phyloP scores from a whole-genome alignment of 805 yeast genomes.

The Candida andamanensis region DNA sequence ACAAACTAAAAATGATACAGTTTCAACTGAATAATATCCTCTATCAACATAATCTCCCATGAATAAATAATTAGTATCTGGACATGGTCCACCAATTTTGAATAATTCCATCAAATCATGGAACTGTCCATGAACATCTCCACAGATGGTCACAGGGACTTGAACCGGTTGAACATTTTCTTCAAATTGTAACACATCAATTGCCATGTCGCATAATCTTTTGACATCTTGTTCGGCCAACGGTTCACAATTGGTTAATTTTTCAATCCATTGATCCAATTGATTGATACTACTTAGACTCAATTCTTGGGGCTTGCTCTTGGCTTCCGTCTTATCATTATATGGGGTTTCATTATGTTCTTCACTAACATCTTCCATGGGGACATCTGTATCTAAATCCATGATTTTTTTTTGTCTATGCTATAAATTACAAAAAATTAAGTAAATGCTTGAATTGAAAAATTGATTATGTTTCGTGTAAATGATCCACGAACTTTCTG shows the following conservation, averaged over 20 bases:
- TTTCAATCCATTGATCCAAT: conserved; percentile 84
- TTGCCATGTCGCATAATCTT: conserved; percentile 81
- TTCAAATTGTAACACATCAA: conserved; percentile 84
- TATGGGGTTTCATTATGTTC: conserved; percentile 26
- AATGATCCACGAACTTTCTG: no score
- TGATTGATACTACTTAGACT: conserved; percentile 51
- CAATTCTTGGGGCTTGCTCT: conserved; percentile 17
- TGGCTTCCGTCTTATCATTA: conserved; percentile 10
- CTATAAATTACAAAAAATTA: no score
- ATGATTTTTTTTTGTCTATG: no score
- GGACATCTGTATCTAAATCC: conserved; percentile 78
- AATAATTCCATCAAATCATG: conserved; percentile 91
- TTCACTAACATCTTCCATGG: conserved; percentile 74
- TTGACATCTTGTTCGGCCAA: conserved; percentile 75
- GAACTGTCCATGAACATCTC: conserved; percentile 95
- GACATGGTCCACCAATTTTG: conserved; percentile 72
- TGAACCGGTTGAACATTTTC: conserved; percentile 93
- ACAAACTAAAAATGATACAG: conserved; percentile 81
- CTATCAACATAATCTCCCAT: conserved; percentile 81
- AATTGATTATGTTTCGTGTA: no score
- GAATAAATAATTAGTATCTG: conserved; percentile 44
- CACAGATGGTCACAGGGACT: conserved; percentile 96
- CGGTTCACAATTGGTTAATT: conserved; percentile 73
- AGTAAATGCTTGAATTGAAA: no score
- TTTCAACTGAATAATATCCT: conserved; percentile 87